Base-by-base conservation (phyloP, 495 filamentous ascomycete genomes). In the Trichoderma erinaceum region DNA sequence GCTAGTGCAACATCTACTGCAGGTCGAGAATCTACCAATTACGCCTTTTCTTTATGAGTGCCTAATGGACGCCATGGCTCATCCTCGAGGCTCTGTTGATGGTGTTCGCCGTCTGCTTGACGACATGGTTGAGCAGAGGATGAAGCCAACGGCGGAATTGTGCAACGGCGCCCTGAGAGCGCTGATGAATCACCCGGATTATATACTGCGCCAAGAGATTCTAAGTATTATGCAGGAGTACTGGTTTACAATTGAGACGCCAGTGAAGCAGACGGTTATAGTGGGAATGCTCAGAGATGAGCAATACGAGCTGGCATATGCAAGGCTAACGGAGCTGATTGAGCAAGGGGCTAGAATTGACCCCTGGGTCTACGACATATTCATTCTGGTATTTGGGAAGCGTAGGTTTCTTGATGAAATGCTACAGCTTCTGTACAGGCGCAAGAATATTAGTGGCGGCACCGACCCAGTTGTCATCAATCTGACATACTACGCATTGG, bases 141-240 rank as follows among this genome's bases (percentile, higher is more conserved):
- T 97, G 50, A 74, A 81, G 29, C 80, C 83, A 16, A 88, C 92
- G 70, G 81, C 84, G 2, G 81, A 78, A 5, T 85, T 89, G 3
- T 92, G 91, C 70, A 89, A 95, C 76, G 83, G 83, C 69, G 84
- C 88, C 18, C 75, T 98, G 56, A 66, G 93, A 87, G 86, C 86
- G 7, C 85, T 93, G 27, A 86, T 92, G 16, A 86, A 96, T 27
- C 93, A 97, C 75, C 93, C 94, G 0, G 88, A 97, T 75, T 93
- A 95, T 70, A 56, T 92, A 1, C 80, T 93, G 13, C 88, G 92
- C 27, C 80, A 83, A 44, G 80, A 88, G 41, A 80, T 96, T n/a
- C 76, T 98, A 29, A 74, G 81, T 56, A 86, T 86, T 25, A 89
- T 93, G 84, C 84, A 85, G 72, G 81, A 85, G 68, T 78, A 87